These are phyloP conservation scores for Monilinia aucupariae DNA, from an alignment of 2,329 filamentous ascomycete genomes.

Conservation along the genomic window DNA sequence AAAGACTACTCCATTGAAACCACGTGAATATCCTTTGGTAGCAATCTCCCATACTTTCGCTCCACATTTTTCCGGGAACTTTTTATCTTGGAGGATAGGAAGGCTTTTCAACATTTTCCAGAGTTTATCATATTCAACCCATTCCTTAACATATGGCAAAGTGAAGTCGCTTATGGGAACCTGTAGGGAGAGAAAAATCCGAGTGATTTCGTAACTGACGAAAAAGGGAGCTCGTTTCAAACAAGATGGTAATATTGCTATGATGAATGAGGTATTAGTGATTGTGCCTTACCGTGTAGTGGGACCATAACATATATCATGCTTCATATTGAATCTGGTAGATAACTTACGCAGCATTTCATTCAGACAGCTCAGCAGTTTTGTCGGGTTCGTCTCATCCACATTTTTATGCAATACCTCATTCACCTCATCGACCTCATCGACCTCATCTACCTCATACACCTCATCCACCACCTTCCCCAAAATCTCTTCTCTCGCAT, in stretches of 20 bases:
- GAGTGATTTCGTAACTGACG: constrained; percentile 32
- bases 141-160: constrained; percentile 26
- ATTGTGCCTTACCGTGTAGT: not conserved
- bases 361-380: constrained; percentile 18
- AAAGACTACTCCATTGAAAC: constrained; percentile 43
- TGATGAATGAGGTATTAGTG: not conserved
- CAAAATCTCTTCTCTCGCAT: not conserved
- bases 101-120: constrained; percentile 40
- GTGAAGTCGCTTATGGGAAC: constrained; percentile 24
- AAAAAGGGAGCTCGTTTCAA: constrained; percentile 22
- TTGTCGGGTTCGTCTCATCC: not conserved
- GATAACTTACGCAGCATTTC: not conserved
- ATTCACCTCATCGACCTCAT: too few relatives aligned
- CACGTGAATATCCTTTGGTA: constrained; percentile 20
- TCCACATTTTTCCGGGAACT: constrained; percentile 45
- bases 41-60: constrained; percentile 41
- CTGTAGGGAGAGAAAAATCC: constrained; percentile 30
- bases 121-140: constrained; percentile 43
- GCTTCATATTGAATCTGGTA: not conserved
- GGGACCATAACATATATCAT: not conserved
- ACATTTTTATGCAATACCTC: not conserved
- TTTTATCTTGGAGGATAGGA: constrained; percentile 40
- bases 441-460: too few relatives aligned
- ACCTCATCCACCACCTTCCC: not conserved
- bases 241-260: constrained; percentile 25